These are phyloP conservation scores for Sphaerobolus stellatus DNA, from an alignment of 1,284 basidiomycete species.

Conservation along the genomic window DNA sequence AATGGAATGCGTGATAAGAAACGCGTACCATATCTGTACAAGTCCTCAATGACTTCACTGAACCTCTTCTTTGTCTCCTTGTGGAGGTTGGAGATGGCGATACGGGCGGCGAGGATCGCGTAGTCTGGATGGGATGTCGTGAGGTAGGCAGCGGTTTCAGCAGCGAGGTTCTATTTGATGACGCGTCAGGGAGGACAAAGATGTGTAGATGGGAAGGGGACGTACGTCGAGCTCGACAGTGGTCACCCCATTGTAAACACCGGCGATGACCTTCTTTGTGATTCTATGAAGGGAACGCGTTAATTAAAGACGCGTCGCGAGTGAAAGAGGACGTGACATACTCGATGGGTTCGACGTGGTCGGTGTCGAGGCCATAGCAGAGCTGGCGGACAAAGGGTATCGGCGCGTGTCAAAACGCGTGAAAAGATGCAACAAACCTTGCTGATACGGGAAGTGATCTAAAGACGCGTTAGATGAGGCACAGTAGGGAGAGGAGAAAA, in stretches of 20 bases:
- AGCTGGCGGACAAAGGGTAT: conserved; percentile 41
- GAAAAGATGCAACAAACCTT: conserved; percentile 44
- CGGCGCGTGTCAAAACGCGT: neutral
- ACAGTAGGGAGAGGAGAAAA: conserved; percentile 10
- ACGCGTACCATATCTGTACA: conserved; percentile 86
- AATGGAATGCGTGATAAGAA: neutral
- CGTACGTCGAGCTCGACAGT: conserved; percentile 95
- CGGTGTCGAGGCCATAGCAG: conserved; percentile 93
- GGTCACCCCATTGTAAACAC: conserved; percentile 94
- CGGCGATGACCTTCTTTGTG: conserved; percentile 92
- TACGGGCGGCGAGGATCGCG: conserved; percentile 96
- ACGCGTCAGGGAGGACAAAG: neutral
- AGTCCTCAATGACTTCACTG: conserved; percentile 86
- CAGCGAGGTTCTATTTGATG: conserved; percentile 74
- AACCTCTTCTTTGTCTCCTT: conserved; percentile 99
- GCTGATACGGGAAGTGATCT: conserved; percentile 89
- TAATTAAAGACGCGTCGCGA: neutral
- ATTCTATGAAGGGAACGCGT: conserved; percentile 52
- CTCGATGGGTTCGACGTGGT: conserved; percentile 95
- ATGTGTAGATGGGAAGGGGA: conserved; percentile 18
- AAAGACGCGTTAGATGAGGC: conserved; percentile 15
- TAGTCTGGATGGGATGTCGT: conserved; percentile 98
- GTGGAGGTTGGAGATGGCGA: conserved; percentile 98
- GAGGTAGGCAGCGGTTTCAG: conserved; percentile 96
- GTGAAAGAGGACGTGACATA: conserved; percentile 37